phyloP scores from a whole-genome alignment of 345 rosid species.

The Angophora floribunda region DNA sequence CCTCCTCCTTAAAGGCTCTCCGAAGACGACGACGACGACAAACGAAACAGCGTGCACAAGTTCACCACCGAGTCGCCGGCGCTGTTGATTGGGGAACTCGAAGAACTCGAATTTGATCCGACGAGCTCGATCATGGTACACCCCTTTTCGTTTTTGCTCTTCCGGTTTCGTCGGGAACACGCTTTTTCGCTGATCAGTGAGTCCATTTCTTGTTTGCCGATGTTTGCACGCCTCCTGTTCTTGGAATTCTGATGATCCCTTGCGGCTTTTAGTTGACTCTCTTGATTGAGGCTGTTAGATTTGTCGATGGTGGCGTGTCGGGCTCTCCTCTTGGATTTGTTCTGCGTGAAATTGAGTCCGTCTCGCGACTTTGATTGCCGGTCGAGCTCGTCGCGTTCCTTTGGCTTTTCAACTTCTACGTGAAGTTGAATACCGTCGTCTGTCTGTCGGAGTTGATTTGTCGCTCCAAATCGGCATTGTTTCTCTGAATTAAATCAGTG shows the following conservation, averaged over 20 bases:
- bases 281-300: background rate
- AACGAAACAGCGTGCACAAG: background rate
- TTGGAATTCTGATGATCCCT: background rate
- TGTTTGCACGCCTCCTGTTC: background rate
- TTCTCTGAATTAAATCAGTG: background rate
- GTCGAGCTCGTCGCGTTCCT: background rate
- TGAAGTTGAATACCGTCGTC: background rate
- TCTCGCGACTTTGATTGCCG: background rate
- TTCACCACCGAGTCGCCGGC: background rate
- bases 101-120: background rate
- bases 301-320: background rate
- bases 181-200: background rate
- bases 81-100: background rate
- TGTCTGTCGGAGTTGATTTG: background rate
- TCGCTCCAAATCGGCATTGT: too few relatives aligned
- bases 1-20: background rate
- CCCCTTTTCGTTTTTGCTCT: background rate
- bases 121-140: background rate
- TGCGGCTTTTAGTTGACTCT: background rate
- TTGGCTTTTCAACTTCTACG: background rate
- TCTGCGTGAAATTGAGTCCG: background rate
- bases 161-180: background rate
- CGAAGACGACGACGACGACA: background rate
- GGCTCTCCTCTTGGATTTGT: background rate
- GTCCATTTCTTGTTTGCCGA: background rate